phyloP scores from a whole-genome alignment of 176 grass and related monocot genomes.

The Pharus latifolius region DNA sequence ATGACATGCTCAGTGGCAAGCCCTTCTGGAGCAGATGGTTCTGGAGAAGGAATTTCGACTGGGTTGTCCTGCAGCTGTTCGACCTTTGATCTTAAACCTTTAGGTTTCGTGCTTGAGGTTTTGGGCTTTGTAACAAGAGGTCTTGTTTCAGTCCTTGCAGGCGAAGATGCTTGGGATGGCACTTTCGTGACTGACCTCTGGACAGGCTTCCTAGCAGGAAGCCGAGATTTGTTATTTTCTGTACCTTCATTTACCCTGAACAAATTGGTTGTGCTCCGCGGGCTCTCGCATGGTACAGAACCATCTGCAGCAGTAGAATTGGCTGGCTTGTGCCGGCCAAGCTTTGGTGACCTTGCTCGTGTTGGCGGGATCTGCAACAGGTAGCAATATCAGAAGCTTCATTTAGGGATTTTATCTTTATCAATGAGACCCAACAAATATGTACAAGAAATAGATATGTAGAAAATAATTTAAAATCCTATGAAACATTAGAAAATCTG shows the following conservation, averaged over 20 bases:
- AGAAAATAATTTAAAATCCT: background rate
- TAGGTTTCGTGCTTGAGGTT: conserved; percentile 31
- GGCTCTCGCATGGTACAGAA: conserved; percentile 44
- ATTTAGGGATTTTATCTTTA: conserved; percentile 8
- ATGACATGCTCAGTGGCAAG: conserved; percentile 18
- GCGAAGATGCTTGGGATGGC: conserved; percentile 10
- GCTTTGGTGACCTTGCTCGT: conserved; percentile 84
- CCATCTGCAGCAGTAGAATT: conserved; percentile 39
- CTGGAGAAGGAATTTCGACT: conserved; percentile 13
- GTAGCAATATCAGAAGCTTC: background rate
- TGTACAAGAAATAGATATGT: background rate
- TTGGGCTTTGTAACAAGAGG: conserved; percentile 27
- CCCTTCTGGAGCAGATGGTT: conserved; percentile 14
- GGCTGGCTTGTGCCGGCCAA: conserved; percentile 63
- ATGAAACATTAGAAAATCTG: background rate
- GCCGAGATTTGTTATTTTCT: conserved; percentile 23
- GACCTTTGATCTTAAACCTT: conserved; percentile 45
- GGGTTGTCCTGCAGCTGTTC: conserved; percentile 20
- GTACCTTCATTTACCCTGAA: conserved; percentile 28
- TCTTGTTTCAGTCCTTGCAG: conserved; percentile 28
- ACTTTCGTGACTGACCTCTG: conserved; percentile 38
- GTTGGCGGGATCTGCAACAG: conserved; percentile 78
- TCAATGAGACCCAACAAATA: background rate
- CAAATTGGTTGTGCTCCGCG: conserved; percentile 23
- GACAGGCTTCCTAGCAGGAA: conserved; percentile 36